These are phyloP conservation scores for Epithemia pelagica DNA, from an alignment of 108 stramenopile genomes.

Conservation along the genomic window DNA sequence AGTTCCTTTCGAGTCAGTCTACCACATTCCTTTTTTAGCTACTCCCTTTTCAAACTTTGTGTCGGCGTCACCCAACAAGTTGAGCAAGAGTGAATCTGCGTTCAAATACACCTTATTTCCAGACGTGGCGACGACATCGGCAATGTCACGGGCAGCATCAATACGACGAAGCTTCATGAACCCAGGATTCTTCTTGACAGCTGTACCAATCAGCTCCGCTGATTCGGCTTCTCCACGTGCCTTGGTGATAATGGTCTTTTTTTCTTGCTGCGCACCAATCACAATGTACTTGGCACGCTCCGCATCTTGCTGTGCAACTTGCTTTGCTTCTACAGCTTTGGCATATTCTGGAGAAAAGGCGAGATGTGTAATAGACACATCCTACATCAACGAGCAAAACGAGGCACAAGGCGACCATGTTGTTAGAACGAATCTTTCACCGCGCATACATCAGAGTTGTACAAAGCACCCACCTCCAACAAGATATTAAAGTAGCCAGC, in stretches of 20 bases:
- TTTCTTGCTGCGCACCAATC: constrained; percentile 94
- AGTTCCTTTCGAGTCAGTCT: no score
- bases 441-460: no score
- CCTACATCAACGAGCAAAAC: no score
- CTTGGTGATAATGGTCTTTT: constrained; percentile 97
- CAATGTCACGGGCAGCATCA: constrained; percentile 98
- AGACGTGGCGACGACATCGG: constrained; percentile 81
- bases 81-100: constrained; percentile 94
- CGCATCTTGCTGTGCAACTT: constrained; percentile 99
- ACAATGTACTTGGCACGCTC: constrained; percentile 98
- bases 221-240: constrained; percentile 98
- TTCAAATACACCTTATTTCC: constrained; percentile 97
- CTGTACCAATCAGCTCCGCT: constrained; percentile 94
- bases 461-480: constrained; percentile 63
- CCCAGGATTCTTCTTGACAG: constrained; percentile 98
- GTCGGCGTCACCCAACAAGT: constrained; percentile 87
- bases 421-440: no score
- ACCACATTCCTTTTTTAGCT: no score
- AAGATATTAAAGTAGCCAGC: constrained; percentile 80
- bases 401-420: no score
- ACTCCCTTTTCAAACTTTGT: constrained; percentile 73
- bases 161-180: constrained; percentile 98
- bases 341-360: constrained; percentile 98
- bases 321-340: constrained; percentile 98
- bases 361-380: constrained; percentile 99